phyloP scores from a whole-genome alignment of 768 basidiomycete genomes.

The Suillus subalutaceus region DNA sequence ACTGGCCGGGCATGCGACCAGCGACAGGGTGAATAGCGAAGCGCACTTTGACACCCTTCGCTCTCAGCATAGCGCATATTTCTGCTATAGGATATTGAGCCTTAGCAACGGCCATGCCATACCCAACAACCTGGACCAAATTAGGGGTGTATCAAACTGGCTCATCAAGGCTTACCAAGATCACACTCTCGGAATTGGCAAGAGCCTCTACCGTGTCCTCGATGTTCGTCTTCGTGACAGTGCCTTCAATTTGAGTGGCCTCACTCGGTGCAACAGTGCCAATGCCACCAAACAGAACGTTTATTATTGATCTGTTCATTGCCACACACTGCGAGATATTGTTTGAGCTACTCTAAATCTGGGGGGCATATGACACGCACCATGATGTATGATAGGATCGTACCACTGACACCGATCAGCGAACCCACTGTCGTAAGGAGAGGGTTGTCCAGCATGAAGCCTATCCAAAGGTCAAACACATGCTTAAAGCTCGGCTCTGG shows the following conservation, averaged over 20 bases:
- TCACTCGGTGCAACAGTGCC: constrained; percentile 55
- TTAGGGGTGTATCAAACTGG: constrained; percentile 13
- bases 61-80: constrained; percentile 70
- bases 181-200: constrained; percentile 80
- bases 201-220: constrained; percentile 84
- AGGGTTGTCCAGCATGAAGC: constrained; percentile 89
- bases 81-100: constrained; percentile 82
- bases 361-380: constrained; percentile 42
- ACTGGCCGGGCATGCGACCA: constrained; percentile 92
- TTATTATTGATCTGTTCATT: constrained; percentile 86
- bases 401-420: constrained; percentile 87
- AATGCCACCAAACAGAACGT: constrained; percentile 90
- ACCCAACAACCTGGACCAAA: constrained; percentile 66
- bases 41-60: constrained; percentile 78
- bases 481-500: background rate
- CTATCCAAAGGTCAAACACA: constrained; percentile 30
- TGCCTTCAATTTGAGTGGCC: constrained; percentile 79
- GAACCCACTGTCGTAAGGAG: constrained; percentile 83
- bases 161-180: constrained; percentile 50
- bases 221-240: constrained; percentile 73
- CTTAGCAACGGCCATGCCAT: constrained; percentile 93
- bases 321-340: constrained; percentile 69
- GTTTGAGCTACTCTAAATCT: constrained; percentile 1
- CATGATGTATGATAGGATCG: constrained; percentile 93
- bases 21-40: constrained; percentile 92